Evolutionary conservation across 1,284 basidiomycete genomes (phyloP).

Genomic region (Irpex rosettiformis): DNA sequence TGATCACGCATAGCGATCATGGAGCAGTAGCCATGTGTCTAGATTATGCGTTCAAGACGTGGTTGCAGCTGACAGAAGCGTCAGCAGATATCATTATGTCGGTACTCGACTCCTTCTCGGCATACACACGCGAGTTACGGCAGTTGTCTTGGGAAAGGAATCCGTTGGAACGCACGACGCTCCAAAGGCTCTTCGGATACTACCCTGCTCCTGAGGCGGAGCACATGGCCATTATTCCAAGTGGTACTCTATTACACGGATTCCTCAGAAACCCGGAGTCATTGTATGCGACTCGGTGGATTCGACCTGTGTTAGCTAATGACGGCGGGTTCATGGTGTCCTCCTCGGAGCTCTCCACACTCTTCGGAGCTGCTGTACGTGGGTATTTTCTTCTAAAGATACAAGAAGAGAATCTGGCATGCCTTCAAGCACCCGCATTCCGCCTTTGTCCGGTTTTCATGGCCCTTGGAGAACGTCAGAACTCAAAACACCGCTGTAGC

Average conservation of each 20-base stretch:
- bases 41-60: conserved; percentile 34
- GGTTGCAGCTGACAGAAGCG: conserved; percentile 19
- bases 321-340: not conserved
- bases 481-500: conserved; percentile 30
- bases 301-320: not conserved
- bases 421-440: conserved; percentile 30
- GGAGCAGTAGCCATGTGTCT: conserved; percentile 40
- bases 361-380: not conserved
- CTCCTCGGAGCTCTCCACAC: not conserved
- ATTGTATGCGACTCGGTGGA: no score
- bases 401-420: conserved; percentile 34
- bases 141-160: conserved; percentile 25
- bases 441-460: conserved; percentile 38
- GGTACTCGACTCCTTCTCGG: conserved; percentile 32
- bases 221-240: conserved; percentile 25
- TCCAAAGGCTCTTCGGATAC: conserved; percentile 40
- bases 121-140: conserved; percentile 35
- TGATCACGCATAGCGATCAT: conserved; percentile 19
- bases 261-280: no score
- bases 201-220: conserved; percentile 19
- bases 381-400: not conserved
- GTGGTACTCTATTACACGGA: conserved; percentile 22
- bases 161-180: conserved; percentile 21
- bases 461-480: conserved; percentile 34
- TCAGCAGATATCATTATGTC: conserved; percentile 22